These are phyloP conservation scores for Centrapalus pauciflorus DNA, from an alignment of 129 eudicot genomes.

Conservation along the genomic window DNA sequence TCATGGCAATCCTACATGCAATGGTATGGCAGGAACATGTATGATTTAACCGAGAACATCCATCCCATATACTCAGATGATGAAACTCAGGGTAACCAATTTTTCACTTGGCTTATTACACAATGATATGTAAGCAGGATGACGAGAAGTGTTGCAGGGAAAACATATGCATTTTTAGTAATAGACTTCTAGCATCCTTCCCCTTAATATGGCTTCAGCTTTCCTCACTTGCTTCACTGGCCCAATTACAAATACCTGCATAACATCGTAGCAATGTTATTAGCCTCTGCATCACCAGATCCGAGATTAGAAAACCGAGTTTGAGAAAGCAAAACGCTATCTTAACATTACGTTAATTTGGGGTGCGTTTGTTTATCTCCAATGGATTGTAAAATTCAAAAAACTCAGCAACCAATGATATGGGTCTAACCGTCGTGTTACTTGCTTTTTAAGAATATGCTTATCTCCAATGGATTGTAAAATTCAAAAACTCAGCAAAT, in stretches of 20 bases:
- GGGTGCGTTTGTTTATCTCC: too few relatives aligned
- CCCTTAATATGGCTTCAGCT: constrained; percentile 94
- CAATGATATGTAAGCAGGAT: constrained; percentile 10
- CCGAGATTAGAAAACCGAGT: neutral
- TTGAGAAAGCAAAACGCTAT: neutral
- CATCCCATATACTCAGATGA: neutral
- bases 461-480: too few relatives aligned
- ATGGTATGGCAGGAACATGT: too few relatives aligned
- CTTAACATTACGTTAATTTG: too few relatives aligned
- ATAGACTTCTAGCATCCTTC: constrained; percentile 63
- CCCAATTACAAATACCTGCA: constrained; percentile 84
- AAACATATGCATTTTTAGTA: constrained; percentile 19
- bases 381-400: too few relatives aligned
- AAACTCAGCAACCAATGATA: too few relatives aligned
- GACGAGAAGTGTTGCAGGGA: neutral
- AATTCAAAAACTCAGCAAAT: too few relatives aligned
- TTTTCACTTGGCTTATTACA: constrained; percentile 33
- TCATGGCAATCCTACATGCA: neutral
- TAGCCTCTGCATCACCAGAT: neutral
- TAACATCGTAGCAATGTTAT: neutral
- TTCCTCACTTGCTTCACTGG: constrained; percentile 81
- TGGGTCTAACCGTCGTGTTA: too few relatives aligned
- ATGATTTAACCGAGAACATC: neutral
- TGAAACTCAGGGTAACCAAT: neutral
- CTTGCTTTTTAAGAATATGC: too few relatives aligned